phyloP scores from a whole-genome alignment of 2,329 filamentous ascomycete species.

The Massarina eburnea region DNA sequence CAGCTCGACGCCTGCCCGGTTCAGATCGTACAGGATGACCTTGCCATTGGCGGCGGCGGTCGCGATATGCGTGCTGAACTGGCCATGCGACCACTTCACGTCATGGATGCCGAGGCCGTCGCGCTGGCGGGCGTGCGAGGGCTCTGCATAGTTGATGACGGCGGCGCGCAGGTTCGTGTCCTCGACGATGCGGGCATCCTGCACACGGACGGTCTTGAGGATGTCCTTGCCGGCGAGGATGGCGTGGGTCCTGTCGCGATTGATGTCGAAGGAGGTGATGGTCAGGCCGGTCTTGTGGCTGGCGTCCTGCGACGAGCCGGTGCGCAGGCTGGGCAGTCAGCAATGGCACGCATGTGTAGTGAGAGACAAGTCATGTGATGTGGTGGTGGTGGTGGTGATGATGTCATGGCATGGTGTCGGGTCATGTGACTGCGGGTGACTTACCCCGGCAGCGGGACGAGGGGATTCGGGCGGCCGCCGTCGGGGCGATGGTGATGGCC shows the following conservation, averaged over 20 bases:
- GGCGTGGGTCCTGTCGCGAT: conserved; percentile 63
- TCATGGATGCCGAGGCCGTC: conserved; percentile 65
- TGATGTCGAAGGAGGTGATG: conserved; percentile 65
- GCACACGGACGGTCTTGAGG: conserved; percentile 64
- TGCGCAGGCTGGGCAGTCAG: conserved; percentile 39
- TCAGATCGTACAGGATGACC: conserved; percentile 66
- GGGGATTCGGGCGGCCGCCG: conserved; percentile 37
- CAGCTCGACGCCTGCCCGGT: conserved; percentile 61
- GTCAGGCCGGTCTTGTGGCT: conserved; percentile 66
- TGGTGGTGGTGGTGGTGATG: background rate
- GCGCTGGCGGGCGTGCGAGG: conserved; percentile 53
- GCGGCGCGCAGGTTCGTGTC: conserved; percentile 65
- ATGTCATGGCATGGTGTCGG: too few relatives aligned
- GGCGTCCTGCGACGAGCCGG: conserved; percentile 56
- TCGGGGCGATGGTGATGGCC: conserved; percentile 47
- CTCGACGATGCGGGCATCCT: conserved; percentile 59
- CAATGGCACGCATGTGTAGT: background rate
- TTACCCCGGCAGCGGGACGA: conserved; percentile 41
- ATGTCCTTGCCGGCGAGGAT: conserved; percentile 67
- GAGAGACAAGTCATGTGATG: conserved; percentile 4
- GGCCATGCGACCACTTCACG: conserved; percentile 68
- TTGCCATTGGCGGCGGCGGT: conserved; percentile 67
- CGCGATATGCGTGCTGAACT: conserved; percentile 61
- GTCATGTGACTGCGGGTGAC: conserved; percentile 13
- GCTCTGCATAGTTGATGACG: conserved; percentile 60